Evolutionary conservation across 371 early-diverging fungal genomes (phyloP).

Genomic region (Cokeromyces recurvatus): DNA sequence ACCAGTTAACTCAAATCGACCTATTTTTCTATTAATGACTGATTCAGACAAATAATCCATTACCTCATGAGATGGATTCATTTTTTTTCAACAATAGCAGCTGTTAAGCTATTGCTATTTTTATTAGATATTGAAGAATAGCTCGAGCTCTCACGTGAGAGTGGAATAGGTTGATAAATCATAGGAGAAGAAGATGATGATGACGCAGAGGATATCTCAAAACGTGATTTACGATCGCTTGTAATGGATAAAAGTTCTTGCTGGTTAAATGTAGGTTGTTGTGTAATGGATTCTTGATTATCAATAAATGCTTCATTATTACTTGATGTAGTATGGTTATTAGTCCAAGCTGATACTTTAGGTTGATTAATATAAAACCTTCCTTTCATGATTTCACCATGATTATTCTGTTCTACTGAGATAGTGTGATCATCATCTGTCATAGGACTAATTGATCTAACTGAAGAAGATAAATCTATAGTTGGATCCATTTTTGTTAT

Average conservation of each 20-base stretch:
- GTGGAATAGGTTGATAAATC: slow-evolving; percentile 22
- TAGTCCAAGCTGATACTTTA: background rate
- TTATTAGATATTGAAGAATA: slow-evolving; percentile 30
- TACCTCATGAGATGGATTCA: too few relatives aligned
- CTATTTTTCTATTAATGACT: slow-evolving; percentile 40
- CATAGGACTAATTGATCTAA: slow-evolving; percentile 29
- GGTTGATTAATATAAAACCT: slow-evolving; percentile 57
- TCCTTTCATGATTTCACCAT: slow-evolving; percentile 56
- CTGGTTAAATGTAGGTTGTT: too few relatives aligned
- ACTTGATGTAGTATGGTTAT: too few relatives aligned
- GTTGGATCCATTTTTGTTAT: too few relatives aligned
- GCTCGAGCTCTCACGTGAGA: slow-evolving; percentile 38
- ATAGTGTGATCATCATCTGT: slow-evolving; percentile 21
- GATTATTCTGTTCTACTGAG: slow-evolving; percentile 6
- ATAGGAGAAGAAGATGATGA: slow-evolving; percentile 15
- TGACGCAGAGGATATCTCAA: slow-evolving; percentile 19
- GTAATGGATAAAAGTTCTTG: too few relatives aligned
- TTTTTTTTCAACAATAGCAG: too few relatives aligned
- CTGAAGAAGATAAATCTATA: slow-evolving; percentile 3
- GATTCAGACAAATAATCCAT: too few relatives aligned
- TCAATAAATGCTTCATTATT: too few relatives aligned
- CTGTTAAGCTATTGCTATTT: too few relatives aligned
- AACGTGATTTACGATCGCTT: slow-evolving; percentile 14
- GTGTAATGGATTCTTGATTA: slow-evolving; percentile 13
- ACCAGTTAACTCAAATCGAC: slow-evolving; percentile 38